A percentile compares a stretch with the other conserved stretches of the same genome.
These are phyloP conservation scores for Aspergillus taichungensis DNA, from an alignment of 495 filamentous ascomycete species.

Conservation along the genomic window DNA sequence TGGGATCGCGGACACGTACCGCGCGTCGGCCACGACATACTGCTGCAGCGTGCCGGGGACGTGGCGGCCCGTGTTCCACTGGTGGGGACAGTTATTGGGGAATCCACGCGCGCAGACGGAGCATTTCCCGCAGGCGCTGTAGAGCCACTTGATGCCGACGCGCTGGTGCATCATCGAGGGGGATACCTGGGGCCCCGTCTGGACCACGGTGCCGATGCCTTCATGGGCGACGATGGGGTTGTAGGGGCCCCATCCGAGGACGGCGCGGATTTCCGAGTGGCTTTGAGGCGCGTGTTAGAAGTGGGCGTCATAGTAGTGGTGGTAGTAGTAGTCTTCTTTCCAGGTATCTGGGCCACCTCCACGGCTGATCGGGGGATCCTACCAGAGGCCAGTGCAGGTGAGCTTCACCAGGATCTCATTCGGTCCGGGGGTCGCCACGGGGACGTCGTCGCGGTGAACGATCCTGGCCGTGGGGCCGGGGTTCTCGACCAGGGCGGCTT, in stretches of 20 bases:
- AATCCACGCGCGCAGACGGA: slow-evolving; percentile 25
- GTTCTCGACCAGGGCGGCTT: not conserved
- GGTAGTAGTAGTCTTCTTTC: not conserved
- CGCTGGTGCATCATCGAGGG: slow-evolving; percentile 17
- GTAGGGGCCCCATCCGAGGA: slow-evolving; percentile 13
- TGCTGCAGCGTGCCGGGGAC: slow-evolving; percentile 33
- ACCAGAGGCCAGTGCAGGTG: slow-evolving; percentile 12
- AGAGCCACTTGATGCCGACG: slow-evolving; percentile 33
- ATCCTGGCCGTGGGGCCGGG: slow-evolving; percentile 2
- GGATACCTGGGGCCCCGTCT: slow-evolving; percentile 13
- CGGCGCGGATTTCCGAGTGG: slow-evolving; percentile 19
- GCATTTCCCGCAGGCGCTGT: slow-evolving; percentile 25
- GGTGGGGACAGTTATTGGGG: slow-evolving; percentile 21
- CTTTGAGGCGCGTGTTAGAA: not conserved
- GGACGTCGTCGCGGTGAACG: slow-evolving; percentile 4
- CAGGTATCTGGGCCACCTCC: not conserved
- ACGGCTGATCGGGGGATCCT: not conserved
- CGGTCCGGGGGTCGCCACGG: slow-evolving; percentile 3
- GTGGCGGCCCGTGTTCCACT: slow-evolving; percentile 26
- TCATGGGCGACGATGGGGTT: slow-evolving; percentile 29
- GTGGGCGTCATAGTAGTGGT: not conserved
- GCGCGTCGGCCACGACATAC: slow-evolving; percentile 22
- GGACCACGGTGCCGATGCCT: slow-evolving; percentile 25
- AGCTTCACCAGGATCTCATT: slow-evolving; percentile 12
- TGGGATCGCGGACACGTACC: slow-evolving; percentile 22